Evolutionary conservation across 495 filamentous ascomycete species (phyloP), one percentile per base, ranked within the genome.

Genomic region (Aspergillus panamensis): DNA sequence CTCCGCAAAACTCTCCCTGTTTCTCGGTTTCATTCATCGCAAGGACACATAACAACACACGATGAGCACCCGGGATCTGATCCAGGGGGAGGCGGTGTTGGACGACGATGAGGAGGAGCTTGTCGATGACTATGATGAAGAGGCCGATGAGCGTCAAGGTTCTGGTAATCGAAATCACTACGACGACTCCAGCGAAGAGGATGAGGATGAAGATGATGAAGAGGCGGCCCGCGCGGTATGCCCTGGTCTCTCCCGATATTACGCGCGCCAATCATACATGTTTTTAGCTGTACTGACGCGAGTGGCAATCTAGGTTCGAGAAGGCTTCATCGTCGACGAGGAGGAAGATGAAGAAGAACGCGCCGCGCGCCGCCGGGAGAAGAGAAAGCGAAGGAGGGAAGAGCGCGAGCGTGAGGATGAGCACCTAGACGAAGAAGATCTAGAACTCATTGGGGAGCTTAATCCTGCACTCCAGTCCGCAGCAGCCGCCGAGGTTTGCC

Each of bases 271-370:
- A 17, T 49, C 13, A 8, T 0, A 8, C n/a, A 4, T 10, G 17
- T 19, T 3, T 8, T 3, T 14, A 4, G 8, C 14, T n/a, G 4
- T 51, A 17, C 62, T 65, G 30, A 65, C 55, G 19, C 13, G 2
- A 9, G 20, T 16, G 25, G 12, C 31, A 32, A 14, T 9, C 8
- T 65, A 95, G 89, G 82, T 96, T 37, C 87, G 89, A 25, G 91
- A 95, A 77, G 95, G 92, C 6, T 98, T 97, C 75, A 96, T 98
- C 54, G 90, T 96, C 62, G 92, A 96, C 63, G 92, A 95, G 60
- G 89, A 95, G 60, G 90, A 95, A 63, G 91, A 91, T 35, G 81
- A 86, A 17, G 88, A 88, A 32, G 82, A 82, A 45, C 83, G 85
- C 61, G 77, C 77, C 20, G 77, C 79, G 54, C 81, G 88, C 44